Evolutionary conservation across 306 rosid genomes (phyloP), one percentile per base, ranked within the genome.

Genomic region (Malus sieversii): DNA sequence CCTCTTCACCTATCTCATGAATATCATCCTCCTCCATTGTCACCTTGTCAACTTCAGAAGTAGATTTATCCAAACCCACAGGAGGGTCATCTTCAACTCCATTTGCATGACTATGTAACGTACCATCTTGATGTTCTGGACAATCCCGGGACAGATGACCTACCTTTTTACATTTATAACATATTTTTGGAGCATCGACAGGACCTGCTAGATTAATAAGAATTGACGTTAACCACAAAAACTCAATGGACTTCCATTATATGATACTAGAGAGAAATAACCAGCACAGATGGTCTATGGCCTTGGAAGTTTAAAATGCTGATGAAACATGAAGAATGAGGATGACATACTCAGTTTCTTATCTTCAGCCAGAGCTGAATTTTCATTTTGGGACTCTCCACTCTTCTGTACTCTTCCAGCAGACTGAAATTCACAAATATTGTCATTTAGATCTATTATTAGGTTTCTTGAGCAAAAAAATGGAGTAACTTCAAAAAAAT

Each of bases 61-160:
- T 71, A 81, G 71, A 66, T 77, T 85, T 78, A 32, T 74, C 80
- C 74, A 79, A 81, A 71, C 33, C 80, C 76, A 27, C 73, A 23
- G 64, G 79, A 51, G 75, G 55, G 58, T 82, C 83, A 67, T 81
- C 88, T 83, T 79, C 87, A 65, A 84, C 80, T 82, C 77, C 85
- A 73, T 60, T 79, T 40, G 88, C 88, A 70, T 78, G 89, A 65
- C 82, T 67, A 25, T 75, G 80, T 75, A 71, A 80, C 15, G 29
- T 64, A 72, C 73, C 85, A 67, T 80, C 89, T 69, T 82, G 76
- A 76, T 82, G 86, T 86, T 95, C 96, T 55, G 74, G 85, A 78
- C 99, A 95, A 82, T 92, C 99, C 74, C 97, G 91, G 48, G 99
- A 87, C 52, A 95, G 85, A 75, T 92, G 99, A 72, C 97, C 99